Percentiles rank a stretch among this genome's conserved stretches.
Conservation (phyloP, 2,329 filamentous ascomycete genomes). For the Xylariales sp. region DNA sequence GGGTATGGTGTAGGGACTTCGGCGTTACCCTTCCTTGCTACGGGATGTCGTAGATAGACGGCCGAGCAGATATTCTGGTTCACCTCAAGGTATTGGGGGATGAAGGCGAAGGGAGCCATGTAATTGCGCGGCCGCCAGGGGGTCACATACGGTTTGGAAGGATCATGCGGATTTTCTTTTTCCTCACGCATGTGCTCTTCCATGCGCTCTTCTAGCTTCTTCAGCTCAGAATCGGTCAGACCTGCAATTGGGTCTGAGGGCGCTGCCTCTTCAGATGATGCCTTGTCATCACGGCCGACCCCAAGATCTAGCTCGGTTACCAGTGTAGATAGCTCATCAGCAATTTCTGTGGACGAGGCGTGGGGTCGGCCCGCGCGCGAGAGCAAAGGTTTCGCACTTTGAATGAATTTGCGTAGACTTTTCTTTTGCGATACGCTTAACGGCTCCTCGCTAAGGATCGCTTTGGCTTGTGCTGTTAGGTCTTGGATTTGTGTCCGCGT, state of each 20-base stretch:
- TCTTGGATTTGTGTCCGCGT: conserved; percentile 58
- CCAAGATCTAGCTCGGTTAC: conserved; percentile 59
- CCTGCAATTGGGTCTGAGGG: conserved; percentile 50
- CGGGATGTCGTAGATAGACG: conserved; percentile 93
- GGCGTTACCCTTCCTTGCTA: conserved; percentile 81
- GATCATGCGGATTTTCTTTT: conserved; percentile 80
- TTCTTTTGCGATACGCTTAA: conserved; percentile 79
- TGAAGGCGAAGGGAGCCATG: conserved; percentile 94
- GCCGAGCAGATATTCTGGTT: conserved; percentile 97
- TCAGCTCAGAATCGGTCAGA: conserved; percentile 64
- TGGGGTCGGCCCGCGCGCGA: conserved; percentile 58
- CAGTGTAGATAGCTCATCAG: conserved; percentile 65
- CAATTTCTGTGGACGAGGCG: conserved; percentile 56
- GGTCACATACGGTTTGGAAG: conserved; percentile 84
- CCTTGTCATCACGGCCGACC: conserved; percentile 36
- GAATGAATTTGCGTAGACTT: conserved; percentile 77
- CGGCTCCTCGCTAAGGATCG: conserved; percentile 65
- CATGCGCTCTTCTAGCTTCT: conserved; percentile 67
- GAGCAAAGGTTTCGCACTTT: conserved; percentile 72
- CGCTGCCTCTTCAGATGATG: conserved; percentile 44
- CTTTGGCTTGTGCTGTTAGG: conserved; percentile 68
- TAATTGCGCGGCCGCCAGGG: conserved; percentile 89
- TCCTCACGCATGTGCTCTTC: conserved; percentile 69
- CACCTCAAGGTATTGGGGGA: conserved; percentile 94
- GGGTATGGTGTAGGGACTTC: conserved; percentile 89